These are phyloP conservation scores for Rhizopogon roseolus DNA, from an alignment of 768 basidiomycete species.

Conservation along the genomic window DNA sequence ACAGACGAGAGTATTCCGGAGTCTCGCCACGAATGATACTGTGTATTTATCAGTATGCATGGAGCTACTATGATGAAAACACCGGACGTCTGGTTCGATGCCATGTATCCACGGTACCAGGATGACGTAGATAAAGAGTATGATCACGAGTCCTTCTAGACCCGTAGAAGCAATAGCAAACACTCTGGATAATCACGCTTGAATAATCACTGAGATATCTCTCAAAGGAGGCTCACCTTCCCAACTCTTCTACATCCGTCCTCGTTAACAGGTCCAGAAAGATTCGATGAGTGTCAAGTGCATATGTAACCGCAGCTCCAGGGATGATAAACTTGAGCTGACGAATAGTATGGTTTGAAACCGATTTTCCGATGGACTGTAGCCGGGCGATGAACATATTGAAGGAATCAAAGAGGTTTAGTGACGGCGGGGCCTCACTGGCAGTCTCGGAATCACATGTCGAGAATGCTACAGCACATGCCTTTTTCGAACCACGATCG, in stretches of 20 bases:
- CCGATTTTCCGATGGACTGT: constrained; percentile 9
- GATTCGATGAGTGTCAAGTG: constrained; percentile 50
- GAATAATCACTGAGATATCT: neutral
- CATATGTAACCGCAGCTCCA: constrained; percentile 60
- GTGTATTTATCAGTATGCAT: neutral
- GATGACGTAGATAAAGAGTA: constrained; percentile 70
- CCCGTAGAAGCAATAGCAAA: constrained; percentile 49
- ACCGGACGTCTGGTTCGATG: constrained; percentile 61
- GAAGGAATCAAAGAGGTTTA: neutral
- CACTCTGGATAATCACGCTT: constrained; percentile 34
- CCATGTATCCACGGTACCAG: constrained; percentile 63
- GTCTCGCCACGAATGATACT: constrained; percentile 75
- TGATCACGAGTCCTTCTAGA: constrained; percentile 55
- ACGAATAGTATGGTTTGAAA: constrained; percentile 49
- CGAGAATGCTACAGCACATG: neutral
- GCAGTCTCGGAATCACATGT: neutral
- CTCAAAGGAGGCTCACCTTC: constrained; percentile 32
- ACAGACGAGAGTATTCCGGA: constrained; percentile 64
- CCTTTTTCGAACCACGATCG: neutral
- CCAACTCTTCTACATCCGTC: constrained; percentile 41
- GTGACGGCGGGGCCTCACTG: no score
- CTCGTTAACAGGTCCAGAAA: constrained; percentile 38
- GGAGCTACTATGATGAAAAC: constrained; percentile 6
- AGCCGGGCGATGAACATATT: constrained; percentile 15
- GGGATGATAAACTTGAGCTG: constrained; percentile 77